phyloP scores from a whole-genome alignment of 2,329 filamentous ascomycete genomes.

The Colletotrichum eremochloae region DNA sequence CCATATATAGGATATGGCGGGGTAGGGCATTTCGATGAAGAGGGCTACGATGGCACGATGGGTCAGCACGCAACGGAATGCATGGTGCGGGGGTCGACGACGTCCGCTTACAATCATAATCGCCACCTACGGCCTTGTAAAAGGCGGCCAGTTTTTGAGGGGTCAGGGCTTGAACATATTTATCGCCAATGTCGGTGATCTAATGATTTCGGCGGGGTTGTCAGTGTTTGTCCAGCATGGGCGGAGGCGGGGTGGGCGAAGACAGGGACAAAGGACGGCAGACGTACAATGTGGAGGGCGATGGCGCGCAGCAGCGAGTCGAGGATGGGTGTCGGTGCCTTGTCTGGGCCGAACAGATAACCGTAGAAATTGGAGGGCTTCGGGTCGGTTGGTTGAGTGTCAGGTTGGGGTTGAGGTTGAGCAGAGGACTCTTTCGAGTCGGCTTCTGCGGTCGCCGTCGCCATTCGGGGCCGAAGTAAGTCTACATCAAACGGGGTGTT shows the following conservation, averaged over 20 bases:
- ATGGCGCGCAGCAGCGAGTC: constrained; percentile 78
- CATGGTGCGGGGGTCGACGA: neutral
- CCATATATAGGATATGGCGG: constrained; percentile 91
- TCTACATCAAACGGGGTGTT: constrained; percentile 37
- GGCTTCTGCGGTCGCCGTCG: constrained; percentile 41
- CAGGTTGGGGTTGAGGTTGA: constrained; percentile 25
- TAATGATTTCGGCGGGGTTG: constrained; percentile 50
- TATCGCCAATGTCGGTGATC: constrained; percentile 71
- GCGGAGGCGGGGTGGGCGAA: constrained; percentile 32
- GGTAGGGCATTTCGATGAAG: constrained; percentile 80
- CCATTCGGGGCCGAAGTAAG: constrained; percentile 39
- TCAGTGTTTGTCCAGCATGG: constrained; percentile 34
- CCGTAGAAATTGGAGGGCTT: constrained; percentile 61
- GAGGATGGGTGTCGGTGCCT: constrained; percentile 75
- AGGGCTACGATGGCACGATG: constrained; percentile 64
- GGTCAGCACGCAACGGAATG: constrained; percentile 27
- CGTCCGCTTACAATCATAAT: constrained; percentile 73
- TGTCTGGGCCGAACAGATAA: constrained; percentile 77
- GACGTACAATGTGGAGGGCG: constrained; percentile 77
- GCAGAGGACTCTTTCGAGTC: constrained; percentile 42
- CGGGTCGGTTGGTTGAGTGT: constrained; percentile 18
- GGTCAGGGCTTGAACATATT: constrained; percentile 65
- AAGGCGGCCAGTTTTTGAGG: constrained; percentile 81
- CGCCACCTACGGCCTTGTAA: constrained; percentile 80
- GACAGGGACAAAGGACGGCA: constrained; percentile 1